phyloP scores from a whole-genome alignment of 208 protist genomes.

The Trypanosoma avium region DNA sequence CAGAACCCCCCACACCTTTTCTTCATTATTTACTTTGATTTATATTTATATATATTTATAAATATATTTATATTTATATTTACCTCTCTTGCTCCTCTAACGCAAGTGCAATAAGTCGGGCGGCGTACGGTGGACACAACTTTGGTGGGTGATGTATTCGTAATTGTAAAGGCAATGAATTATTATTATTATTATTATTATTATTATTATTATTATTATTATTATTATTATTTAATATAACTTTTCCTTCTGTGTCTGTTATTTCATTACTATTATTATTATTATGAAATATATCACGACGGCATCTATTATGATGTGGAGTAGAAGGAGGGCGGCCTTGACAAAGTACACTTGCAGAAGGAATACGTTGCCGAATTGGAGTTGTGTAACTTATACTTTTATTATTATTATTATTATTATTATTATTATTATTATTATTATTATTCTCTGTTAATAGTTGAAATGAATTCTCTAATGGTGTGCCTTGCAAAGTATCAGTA shows the following conservation, averaged over 20 bases:
- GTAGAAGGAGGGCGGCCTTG: background rate
- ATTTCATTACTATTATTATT: background rate
- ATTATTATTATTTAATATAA: background rate
- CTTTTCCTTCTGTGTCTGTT: too few relatives aligned
- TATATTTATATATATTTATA: too few relatives aligned
- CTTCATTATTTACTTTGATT: too few relatives aligned
- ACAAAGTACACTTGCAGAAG: background rate
- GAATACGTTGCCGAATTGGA: background rate
- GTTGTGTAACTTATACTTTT: background rate
- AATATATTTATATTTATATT: too few relatives aligned
- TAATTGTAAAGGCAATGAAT: background rate
- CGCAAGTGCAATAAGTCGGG: background rate
- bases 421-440: too few relatives aligned
- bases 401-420: too few relatives aligned
- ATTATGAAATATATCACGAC: background rate
- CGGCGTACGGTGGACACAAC: constrained; percentile 1
- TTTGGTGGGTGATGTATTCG: constrained; percentile 1
- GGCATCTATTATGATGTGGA: constrained; percentile 4
- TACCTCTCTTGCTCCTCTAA: background rate
- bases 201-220: background rate
- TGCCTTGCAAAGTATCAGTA: too few relatives aligned
- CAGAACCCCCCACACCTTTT: too few relatives aligned
- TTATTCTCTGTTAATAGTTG: too few relatives aligned
- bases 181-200: background rate
- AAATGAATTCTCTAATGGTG: too few relatives aligned